Percentiles rank a stretch among this genome's conserved stretches.
These are phyloP conservation scores for Tricholomella constricta DNA, from an alignment of 768 basidiomycete genomes.

Conservation along the genomic window DNA sequence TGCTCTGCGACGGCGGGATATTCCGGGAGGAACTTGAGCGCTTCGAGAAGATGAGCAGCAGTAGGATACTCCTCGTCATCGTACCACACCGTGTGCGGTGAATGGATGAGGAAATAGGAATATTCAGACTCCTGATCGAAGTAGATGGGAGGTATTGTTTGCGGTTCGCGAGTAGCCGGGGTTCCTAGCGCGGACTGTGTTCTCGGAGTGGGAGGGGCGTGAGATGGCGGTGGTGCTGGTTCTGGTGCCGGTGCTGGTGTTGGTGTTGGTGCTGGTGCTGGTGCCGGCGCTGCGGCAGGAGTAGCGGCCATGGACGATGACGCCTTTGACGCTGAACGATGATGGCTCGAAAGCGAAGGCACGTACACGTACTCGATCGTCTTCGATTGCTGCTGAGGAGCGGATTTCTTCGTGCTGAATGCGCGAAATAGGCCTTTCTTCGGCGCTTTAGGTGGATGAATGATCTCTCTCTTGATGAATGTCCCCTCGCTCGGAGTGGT, in stretches of 20 bases:
- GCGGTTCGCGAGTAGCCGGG: background rate
- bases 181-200: background rate
- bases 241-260: background rate
- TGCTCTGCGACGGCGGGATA: constrained; percentile 56
- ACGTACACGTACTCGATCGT: constrained; percentile 25
- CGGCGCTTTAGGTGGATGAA: constrained; percentile 29
- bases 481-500: constrained; percentile 29
- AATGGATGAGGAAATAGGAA: constrained; percentile 63
- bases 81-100: constrained; percentile 62
- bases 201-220: background rate
- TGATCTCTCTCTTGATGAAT: constrained; percentile 22
- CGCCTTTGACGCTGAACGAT: background rate
- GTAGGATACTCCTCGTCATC: constrained; percentile 59
- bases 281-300: background rate
- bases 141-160: constrained; percentile 20
- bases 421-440: constrained; percentile 46
- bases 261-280: too few relatives aligned
- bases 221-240: too few relatives aligned
- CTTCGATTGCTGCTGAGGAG: constrained; percentile 3
- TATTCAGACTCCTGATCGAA: constrained; percentile 44
- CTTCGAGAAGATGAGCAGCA: constrained; percentile 76
- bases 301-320: background rate
- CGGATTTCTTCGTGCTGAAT: constrained; percentile 34
- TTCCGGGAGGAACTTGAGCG: constrained; percentile 62
- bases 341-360: background rate